Evolutionary conservation across 257 asterid genomes (phyloP).

Genomic region (Solanum clarkiae): DNA sequence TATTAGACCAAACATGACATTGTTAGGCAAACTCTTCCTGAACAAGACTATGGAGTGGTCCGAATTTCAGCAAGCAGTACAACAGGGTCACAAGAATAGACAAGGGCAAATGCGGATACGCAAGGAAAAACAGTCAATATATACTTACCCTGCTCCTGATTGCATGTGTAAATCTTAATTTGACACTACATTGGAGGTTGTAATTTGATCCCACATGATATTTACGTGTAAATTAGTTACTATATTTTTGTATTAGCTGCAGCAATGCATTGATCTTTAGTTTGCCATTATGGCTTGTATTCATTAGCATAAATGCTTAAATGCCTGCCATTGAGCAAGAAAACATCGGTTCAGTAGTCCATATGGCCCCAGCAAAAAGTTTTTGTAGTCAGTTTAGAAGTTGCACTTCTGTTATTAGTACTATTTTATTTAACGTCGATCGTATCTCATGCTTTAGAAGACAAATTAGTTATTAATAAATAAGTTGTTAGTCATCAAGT

Average conservation of each 20-base stretch:
- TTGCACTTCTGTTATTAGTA: not conserved
- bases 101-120: slow-evolving; percentile 28
- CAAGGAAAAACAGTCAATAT: slow-evolving; percentile 20
- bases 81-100: slow-evolving; percentile 31
- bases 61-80: slow-evolving; percentile 22
- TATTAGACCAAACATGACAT: slow-evolving; percentile 29
- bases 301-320: too few species aligned
- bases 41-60: slow-evolving; percentile 30
- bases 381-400: not conserved
- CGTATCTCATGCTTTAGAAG: not conserved
- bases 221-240: not conserved
- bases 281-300: too few species aligned
- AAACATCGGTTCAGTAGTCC: not conserved
- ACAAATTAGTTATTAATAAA: not conserved
- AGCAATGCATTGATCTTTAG: not conserved
- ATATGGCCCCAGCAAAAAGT: not conserved
- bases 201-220: not conserved
- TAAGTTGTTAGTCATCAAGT: too few species aligned
- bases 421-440: not conserved
- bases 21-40: slow-evolving; percentile 25
- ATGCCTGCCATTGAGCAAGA: not conserved
- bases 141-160: slow-evolving; percentile 38
- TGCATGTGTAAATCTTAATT: slow-evolving; percentile 24
- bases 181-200: not conserved
- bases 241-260: not conserved